Conservation (phyloP, 768 basidiomycete genomes). For the Harrya chromipes region DNA sequence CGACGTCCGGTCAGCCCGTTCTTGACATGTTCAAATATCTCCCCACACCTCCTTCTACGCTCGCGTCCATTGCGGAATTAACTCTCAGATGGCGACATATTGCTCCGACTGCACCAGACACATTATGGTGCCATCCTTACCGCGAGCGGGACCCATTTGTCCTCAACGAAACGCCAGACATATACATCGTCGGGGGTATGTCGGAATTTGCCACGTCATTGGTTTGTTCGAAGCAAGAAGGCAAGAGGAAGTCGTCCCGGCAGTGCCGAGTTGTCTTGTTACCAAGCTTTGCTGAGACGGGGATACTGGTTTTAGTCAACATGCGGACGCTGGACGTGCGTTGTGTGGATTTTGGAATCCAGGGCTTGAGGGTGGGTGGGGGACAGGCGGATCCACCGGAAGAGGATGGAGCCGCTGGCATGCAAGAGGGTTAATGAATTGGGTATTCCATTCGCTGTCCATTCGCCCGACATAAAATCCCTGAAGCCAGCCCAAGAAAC, state of each 20-base stretch:
- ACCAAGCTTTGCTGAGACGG: slow-evolving; percentile 78
- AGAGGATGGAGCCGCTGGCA: slow-evolving; percentile 15
- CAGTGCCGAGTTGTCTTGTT: slow-evolving; percentile 74
- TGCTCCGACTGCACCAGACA: slow-evolving; percentile 98
- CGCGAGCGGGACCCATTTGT: slow-evolving; percentile 86
- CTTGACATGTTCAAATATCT: slow-evolving; percentile 97
- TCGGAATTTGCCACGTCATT: slow-evolving; percentile 75
- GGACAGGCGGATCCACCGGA: slow-evolving; percentile 3
- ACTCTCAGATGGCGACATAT: slow-evolving; percentile 93
- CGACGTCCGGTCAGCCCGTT: slow-evolving; percentile 89
- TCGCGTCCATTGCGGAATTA: slow-evolving; percentile 68
- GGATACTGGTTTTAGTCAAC: slow-evolving; percentile 77
- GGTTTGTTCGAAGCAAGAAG: slow-evolving; percentile 40
- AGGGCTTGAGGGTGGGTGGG: slow-evolving; percentile 30
- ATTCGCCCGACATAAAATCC: too few relatives aligned
- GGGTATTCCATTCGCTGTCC: background rate
- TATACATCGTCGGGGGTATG: slow-evolving; percentile 94
- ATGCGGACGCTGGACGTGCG: slow-evolving; percentile 70
- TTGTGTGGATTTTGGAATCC: slow-evolving; percentile 53
- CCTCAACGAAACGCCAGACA: slow-evolving; percentile 76
- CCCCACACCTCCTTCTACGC: slow-evolving; percentile 63
- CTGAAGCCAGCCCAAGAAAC: too few relatives aligned
- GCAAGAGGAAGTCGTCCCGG: slow-evolving; percentile 26
- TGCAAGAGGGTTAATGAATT: slow-evolving; percentile 24
- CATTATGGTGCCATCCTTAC: slow-evolving; percentile 97